These are phyloP conservation scores for Dictyostelium brefeldianum DNA, from an alignment of 78 protist species.

Conservation along the genomic window DNA sequence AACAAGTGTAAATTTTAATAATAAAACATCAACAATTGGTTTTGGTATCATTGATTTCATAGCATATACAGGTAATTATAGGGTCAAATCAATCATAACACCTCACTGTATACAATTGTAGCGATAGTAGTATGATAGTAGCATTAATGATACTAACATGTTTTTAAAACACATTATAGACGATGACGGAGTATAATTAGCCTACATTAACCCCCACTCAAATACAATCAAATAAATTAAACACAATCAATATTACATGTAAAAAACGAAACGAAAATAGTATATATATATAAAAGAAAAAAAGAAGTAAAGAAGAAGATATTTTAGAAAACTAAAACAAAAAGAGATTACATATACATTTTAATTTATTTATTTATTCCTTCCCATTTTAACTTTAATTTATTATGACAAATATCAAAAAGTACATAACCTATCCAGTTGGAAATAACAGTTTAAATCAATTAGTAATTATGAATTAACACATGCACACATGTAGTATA, in stretches of 20 bases:
- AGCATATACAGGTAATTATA: not conserved
- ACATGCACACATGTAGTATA: too few species aligned
- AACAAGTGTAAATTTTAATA: not conserved
- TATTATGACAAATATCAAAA: conserved; percentile 42
- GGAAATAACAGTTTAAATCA: too few species aligned
- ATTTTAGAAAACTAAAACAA: not conserved
- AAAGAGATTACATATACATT: too few species aligned
- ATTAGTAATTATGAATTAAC: too few species aligned
- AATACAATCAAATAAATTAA: not conserved
- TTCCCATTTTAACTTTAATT: conserved; percentile 32
- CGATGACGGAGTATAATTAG: conserved; percentile 23
- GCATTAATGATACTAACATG: not conserved
- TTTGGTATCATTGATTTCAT: conserved; percentile 1
- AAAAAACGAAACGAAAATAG: not conserved
- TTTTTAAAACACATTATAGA: not conserved
- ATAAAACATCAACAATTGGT: not conserved
- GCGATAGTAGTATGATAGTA: too few species aligned
- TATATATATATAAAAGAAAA: not conserved
- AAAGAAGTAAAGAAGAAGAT: not conserved
- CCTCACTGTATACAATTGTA: too few species aligned
- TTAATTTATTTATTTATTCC: too few species aligned
- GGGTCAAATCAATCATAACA: not conserved
- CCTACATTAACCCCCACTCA: not conserved
- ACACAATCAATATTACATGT: too few species aligned
- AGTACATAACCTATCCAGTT: conserved; percentile 44